Evolutionary conservation across 768 basidiomycete genomes (phyloP), one percentile per base, ranked within the genome.

Genomic region (Trametopsis cervina): DNA sequence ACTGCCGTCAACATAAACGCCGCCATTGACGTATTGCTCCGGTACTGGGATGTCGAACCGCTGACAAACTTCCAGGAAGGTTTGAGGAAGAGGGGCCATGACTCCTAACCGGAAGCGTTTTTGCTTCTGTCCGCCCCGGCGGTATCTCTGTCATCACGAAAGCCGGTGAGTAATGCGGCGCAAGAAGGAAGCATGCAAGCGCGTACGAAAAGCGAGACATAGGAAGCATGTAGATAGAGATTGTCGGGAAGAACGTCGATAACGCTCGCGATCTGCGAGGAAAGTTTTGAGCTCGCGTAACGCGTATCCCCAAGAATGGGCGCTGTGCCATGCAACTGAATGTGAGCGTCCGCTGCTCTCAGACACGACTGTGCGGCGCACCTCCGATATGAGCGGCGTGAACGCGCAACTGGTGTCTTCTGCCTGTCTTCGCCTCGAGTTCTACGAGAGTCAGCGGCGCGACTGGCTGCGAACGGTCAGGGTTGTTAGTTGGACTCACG

Each of bases 331-430:
- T 6, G 40, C 27, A 18, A 12, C 23, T 33, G 21, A 13, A 25
- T 18, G 10, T n/a, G n/a, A n/a, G n/a, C n/a, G n/a, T n/a, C n/a
- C n/a, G n/a, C n/a, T n/a, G n/a, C n/a, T n/a, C n/a, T n/a, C n/a
- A n/a, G 27, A 55, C 67, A 11, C 49, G 78, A 82, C 64, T 42
- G 70, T 67, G 44, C 84, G 59, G 37, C 45, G 13, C n/a, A 46
- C 45, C 37, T 9, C 45, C 45, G 47, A 65, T 66, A 41, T 73
- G 67, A 1, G 83, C 73, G 25, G 80, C 59, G 51, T 86, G 84
- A 12, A 83, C 67, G n/a, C 84, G 75, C 25, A 86, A 72, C 55
- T 86, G 84, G 49, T 86, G 84, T 60, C 85, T 85, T 46, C 76
- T 61, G 3, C 57, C 84, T 13, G 84, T 85, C 42, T 75, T 63